Evolutionary conservation across 495 filamentous ascomycete species (phyloP).

Genomic region (Schizothecium vesticola): DNA sequence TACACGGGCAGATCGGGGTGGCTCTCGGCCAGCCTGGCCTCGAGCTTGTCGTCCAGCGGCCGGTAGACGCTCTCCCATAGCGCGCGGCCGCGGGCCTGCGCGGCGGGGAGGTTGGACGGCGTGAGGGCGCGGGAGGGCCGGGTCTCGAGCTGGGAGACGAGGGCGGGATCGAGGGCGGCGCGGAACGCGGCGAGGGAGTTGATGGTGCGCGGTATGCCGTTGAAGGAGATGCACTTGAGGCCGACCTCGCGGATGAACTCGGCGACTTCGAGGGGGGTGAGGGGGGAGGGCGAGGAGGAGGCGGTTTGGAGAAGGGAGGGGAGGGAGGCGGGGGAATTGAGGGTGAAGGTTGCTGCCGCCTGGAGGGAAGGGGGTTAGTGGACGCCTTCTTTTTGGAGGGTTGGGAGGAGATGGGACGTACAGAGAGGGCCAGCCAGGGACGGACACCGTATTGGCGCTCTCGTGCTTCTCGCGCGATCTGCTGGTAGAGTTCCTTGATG

Average conservation of each 20-base stretch:
- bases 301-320: conserved; percentile 43
- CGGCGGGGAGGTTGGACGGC: conserved; percentile 44
- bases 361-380: conserved; percentile 3
- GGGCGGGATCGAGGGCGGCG: conserved; percentile 42
- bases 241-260: conserved; percentile 76
- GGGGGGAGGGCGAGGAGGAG: conserved; percentile 23
- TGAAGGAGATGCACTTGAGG: conserved; percentile 79
- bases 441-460: conserved; percentile 51
- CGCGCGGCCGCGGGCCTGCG: conserved; percentile 49
- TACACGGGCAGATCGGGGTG: conserved; percentile 76
- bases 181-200: conserved; percentile 69
- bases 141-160: conserved; percentile 38
- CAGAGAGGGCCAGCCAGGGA: conserved; percentile 63
- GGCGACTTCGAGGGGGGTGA: conserved; percentile 49
- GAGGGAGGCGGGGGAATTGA: conserved; percentile 34
- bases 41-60: conserved; percentile 64
- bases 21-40: conserved; percentile 56
- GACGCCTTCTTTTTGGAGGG: neutral
- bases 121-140: conserved; percentile 46
- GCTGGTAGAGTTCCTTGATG: conserved; percentile 55
- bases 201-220: conserved; percentile 76
- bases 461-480: conserved; percentile 50
- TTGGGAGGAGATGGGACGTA: conserved; percentile 24
- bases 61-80: conserved; percentile 71
- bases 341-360: conserved; percentile 35